Base-by-base conservation (phyloP, 345 rosid species). In the Linum tenue region DNA sequence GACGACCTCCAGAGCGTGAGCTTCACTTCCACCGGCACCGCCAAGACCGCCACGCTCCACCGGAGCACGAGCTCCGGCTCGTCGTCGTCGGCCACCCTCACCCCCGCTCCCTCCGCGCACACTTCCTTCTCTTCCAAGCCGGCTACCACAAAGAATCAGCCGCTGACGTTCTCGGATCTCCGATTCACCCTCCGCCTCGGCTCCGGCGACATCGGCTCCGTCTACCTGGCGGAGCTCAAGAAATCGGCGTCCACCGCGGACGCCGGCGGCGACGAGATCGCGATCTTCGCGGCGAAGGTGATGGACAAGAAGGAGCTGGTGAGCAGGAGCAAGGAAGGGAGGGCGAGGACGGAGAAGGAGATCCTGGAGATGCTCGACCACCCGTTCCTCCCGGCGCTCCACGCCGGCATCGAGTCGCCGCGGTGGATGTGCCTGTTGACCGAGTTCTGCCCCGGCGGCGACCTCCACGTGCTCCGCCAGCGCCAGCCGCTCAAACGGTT, bases 391-490 rank as follows among this genome's bases (percentile, higher is more conserved):
- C 98, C 98, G 6, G 73, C 87, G 60, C 91, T 92, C 51, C 80
- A 78, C 79, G 94, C 90, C 12, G 71, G 80, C 56, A 75, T 92
- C 0, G 98, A 92, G 59, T 82, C 94, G 5, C 86, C 80, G 7
- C 80, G 85, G 63, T 92, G 96, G 94, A 82, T 88, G 51, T 92
- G 98, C 68, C 76, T 92, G 39, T 73, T 92, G 10, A 92, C 96
- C 56, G 96, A 92, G 87, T 90, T 92, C 71, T 90, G 98, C 62
- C 82, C 90, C 70, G 94, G 97, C 73, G 98, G 97, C n/a, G 98
- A 92, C 81, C 97, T 92, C 65, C 97, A 92, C 65, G 91, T 92
- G 64, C 96, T 92, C 83, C 90, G 97, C 55, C 97, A 90, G 67
- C 88, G 86, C 64, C 97, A 86, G 70, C 77, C 84, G 6, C 66